Conservation (phyloP, 257 asterid genomes). For the Ballota nigra region DNA sequence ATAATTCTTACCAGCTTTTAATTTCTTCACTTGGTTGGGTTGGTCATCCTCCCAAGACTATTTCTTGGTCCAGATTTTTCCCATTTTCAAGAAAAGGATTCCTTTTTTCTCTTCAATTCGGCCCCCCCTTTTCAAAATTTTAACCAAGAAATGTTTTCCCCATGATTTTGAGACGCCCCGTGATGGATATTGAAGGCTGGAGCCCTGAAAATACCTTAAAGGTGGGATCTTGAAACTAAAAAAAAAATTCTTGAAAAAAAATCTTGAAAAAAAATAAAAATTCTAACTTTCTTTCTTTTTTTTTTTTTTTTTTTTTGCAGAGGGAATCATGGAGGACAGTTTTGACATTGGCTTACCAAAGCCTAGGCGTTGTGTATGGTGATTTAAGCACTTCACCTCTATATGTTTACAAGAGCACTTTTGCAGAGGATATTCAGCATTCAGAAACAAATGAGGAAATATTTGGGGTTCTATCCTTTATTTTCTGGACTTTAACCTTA, state of each 20-base stretch:
- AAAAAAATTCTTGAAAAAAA: neutral
- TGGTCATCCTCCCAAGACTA: slow-evolving; percentile 32
- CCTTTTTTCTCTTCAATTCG: slow-evolving; percentile 12
- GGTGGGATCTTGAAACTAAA: slow-evolving; percentile 47
- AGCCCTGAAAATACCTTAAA: slow-evolving; percentile 43
- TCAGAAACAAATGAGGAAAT: slow-evolving; percentile 91
- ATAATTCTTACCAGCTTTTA: slow-evolving; percentile 40
- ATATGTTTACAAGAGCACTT: slow-evolving; percentile 94
- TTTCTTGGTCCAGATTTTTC: slow-evolving; percentile 21
- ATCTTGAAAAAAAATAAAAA: neutral
- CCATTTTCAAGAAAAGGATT: slow-evolving; percentile 12
- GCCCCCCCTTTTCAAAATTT: slow-evolving; percentile 3
- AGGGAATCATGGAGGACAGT: slow-evolving; percentile 85
- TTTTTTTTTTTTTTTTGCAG: slow-evolving; percentile 37
- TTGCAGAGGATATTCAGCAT: slow-evolving; percentile 92
- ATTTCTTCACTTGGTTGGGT: slow-evolving; percentile 21
- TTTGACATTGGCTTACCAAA: slow-evolving; percentile 85
- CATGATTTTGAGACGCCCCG: slow-evolving; percentile 46
- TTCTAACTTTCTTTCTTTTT: neutral
- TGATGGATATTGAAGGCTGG: slow-evolving; percentile 85
- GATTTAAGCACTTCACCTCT: slow-evolving; percentile 95
- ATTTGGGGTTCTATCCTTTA: slow-evolving; percentile 78
- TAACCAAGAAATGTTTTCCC: slow-evolving; percentile 33
- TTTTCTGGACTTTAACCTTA: slow-evolving; percentile 89
- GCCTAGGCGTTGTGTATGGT: slow-evolving; percentile 94